Evolutionary conservation across 352 stramenopile species (phyloP).

Genomic region (Nothophytophthora sp.): DNA sequence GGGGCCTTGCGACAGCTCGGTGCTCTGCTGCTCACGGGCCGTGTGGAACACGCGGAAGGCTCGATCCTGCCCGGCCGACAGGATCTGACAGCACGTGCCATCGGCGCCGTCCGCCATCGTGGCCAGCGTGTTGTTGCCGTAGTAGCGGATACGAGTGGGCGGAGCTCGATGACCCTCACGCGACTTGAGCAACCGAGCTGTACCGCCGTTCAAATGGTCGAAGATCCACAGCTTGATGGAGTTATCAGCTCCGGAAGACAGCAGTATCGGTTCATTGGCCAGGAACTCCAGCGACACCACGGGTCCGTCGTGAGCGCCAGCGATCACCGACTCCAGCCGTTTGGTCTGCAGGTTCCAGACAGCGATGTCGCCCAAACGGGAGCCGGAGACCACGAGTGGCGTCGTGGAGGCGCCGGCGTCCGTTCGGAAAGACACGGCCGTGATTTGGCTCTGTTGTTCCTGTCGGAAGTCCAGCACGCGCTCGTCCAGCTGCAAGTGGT

Average conservation of each 20-base stretch:
- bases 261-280: constrained; percentile 85
- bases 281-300: constrained; percentile 85
- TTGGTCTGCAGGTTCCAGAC: constrained; percentile 93
- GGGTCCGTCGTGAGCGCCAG: constrained; percentile 70
- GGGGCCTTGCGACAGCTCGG: constrained; percentile 89
- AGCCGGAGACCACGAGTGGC: constrained; percentile 68
- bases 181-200: constrained; percentile 88
- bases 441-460: constrained; percentile 80
- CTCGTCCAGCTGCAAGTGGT: constrained; percentile 88
- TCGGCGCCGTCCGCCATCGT: constrained; percentile 84
- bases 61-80: constrained; percentile 89
- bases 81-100: constrained; percentile 87
- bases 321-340: constrained; percentile 82
- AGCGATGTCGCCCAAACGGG: constrained; percentile 78
- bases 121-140: constrained; percentile 88
- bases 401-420: constrained; percentile 60
- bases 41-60: constrained; percentile 93
- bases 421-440: constrained; percentile 88
- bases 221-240: constrained; percentile 95
- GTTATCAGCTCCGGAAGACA: constrained; percentile 90
- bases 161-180: constrained; percentile 86
- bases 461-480: constrained; percentile 81
- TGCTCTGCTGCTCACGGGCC: constrained; percentile 86
- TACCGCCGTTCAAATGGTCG: constrained; percentile 81
- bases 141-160: constrained; percentile 89